A percentile compares a stretch with the other conserved stretches of the same genome.
Evolutionary conservation across 768 basidiomycete genomes (phyloP).

Genomic region (Inosperma sp.): DNA sequence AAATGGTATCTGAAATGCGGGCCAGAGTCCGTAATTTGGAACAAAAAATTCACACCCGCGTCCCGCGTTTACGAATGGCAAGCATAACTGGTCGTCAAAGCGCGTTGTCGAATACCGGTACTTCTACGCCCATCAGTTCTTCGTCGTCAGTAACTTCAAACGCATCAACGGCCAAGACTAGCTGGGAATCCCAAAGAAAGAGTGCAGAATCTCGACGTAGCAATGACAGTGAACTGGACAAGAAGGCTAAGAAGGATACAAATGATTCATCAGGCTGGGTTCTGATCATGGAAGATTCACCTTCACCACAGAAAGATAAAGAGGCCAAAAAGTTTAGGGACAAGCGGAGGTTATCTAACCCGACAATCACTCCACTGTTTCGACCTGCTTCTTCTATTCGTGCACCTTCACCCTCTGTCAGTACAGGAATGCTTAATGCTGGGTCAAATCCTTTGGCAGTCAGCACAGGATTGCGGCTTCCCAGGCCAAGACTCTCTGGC

Average conservation of each 20-base stretch:
- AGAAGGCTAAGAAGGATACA: conserved; percentile 42
- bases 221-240: conserved; percentile 42
- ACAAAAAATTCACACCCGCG: conserved; percentile 83
- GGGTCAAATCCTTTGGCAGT: conserved; percentile 36
- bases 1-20: conserved; percentile 92
- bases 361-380: conserved; percentile 51
- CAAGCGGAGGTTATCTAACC: conserved; percentile 58
- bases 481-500: conserved; percentile 69
- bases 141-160: conserved; percentile 37
- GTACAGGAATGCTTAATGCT: conserved; percentile 36
- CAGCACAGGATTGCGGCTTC: conserved; percentile 51
- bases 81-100: conserved; percentile 59
- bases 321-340: conserved; percentile 42
- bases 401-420: conserved; percentile 39
- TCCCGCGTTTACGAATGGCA: conserved; percentile 78
- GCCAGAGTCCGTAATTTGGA: conserved; percentile 78
- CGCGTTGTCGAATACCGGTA: conserved; percentile 25
- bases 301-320: conserved; percentile 57
- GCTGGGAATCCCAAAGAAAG: conserved; percentile 42
- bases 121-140: conserved; percentile 29
- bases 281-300: conserved; percentile 84
- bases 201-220: conserved; percentile 44
- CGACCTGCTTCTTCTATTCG: conserved; percentile 43
- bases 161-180: conserved; percentile 39
- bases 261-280: conserved; percentile 80